Evolutionary conservation across 2,329 filamentous ascomycete species (phyloP), one percentile per base, ranked within the genome.

Genomic region (Penicillium sp.): DNA sequence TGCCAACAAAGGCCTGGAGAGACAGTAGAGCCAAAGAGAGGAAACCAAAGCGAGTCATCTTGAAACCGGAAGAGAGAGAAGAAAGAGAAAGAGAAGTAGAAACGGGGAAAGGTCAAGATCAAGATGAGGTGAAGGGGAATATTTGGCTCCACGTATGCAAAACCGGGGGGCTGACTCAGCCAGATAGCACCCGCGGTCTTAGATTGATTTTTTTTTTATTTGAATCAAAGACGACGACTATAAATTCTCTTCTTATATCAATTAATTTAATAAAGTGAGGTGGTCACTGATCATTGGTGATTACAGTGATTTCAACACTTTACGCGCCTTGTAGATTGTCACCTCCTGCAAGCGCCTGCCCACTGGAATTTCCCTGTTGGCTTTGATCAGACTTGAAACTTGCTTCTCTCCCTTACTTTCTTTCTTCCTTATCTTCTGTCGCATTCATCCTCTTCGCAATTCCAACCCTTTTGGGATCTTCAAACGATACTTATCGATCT

Each of bases 21-120:
- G 89, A 88, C 76, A 91, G 80, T 61, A 93, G 78, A 67, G 88
- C 87, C 69, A 93, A 79, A 59, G 88, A 82, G 68, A 89, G 85
- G 70, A 89, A 82, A 78, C 86, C 88, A 77, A 90, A 82, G 72
- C 84, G 85, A 78, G 88, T 85, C 90, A 94, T 94, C 54, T 64
- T 73, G 73, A 80, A 75, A 54, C 38, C 49, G 23, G 51, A 49
- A 53, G 43, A 61, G 47, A 36, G 41, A 55, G 59, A 49, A 57
- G 50, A 58, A 56, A 53, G 41, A 54, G 55, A 47, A 36, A 5
- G 41, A 27, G 39, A 47, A 27, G 17, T 12, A 48, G 29, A 35
- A 17, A 48, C n/a, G 15, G 21, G 21, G 15, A 35, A 35, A 44
- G 21, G 33, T 19, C 41, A 27, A 53, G 7, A 31, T 53, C 41